These are phyloP conservation scores for Skeletonema potamos DNA, from an alignment of 108 stramenopile species.

Conservation along the genomic window DNA sequence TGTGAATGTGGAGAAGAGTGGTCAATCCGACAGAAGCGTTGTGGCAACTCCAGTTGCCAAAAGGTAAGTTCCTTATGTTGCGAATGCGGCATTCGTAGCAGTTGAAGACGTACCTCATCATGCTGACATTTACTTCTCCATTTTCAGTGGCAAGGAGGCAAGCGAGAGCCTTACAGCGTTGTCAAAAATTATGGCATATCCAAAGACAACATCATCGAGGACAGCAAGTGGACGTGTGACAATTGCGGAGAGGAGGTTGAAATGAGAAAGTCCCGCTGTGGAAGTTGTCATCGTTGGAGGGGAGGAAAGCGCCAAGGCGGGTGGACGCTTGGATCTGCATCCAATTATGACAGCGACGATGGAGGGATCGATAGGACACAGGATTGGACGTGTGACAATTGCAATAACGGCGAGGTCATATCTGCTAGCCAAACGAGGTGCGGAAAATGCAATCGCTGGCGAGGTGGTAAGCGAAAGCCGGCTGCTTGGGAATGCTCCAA, in stretches of 20 bases:
- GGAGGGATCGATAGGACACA: conserved; percentile 9
- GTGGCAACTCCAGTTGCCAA: conserved; percentile 5
- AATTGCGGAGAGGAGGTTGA: conserved; percentile 14
- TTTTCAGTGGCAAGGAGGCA: conserved; percentile 15
- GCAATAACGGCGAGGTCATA: conserved; percentile 6
- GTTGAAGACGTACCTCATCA: neutral
- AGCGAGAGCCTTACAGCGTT: conserved; percentile 3
- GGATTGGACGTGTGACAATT: conserved; percentile 26
- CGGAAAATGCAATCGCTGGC: conserved; percentile 31
- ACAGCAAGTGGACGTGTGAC: conserved; percentile 18
- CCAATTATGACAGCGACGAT: conserved; percentile 15
- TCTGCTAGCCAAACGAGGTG: conserved; percentile 13
- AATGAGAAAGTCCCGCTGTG: conserved; percentile 17
- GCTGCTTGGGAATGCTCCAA: conserved; percentile 22
- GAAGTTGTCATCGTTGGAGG: conserved; percentile 31
- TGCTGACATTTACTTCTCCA: neutral
- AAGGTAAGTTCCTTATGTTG: neutral
- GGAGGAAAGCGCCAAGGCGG: conserved; percentile 16
- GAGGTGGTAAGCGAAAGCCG: conserved; percentile 21
- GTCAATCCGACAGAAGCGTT: conserved; percentile 4
- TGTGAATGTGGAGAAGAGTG: conserved; percentile 14
- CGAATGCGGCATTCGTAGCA: neutral
- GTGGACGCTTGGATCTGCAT: conserved; percentile 10
- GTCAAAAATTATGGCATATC: neutral
- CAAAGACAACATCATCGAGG: neutral